Evolutionary conservation across 441 rosid species (phyloP), one percentile per base, ranked within the genome.

Genomic region (Bruguiera hainesii): DNA sequence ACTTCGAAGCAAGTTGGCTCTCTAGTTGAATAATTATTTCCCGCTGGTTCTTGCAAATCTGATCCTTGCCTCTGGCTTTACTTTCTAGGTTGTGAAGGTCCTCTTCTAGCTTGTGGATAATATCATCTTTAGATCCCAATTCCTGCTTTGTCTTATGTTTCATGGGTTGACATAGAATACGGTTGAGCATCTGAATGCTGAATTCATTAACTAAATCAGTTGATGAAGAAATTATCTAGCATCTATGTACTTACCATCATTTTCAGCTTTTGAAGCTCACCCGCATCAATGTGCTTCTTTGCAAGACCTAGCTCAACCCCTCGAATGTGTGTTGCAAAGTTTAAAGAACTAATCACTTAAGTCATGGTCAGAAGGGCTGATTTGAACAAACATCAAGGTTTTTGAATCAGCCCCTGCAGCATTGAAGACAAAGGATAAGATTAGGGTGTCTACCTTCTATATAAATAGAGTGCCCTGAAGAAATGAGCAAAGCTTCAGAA

Each of bases 71-170:
- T 82, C 79, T 89, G 51, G 83, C 84, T 77, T 84, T 89, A 61
- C 71, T 75, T 60, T 91, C 96, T 59, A 89, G 69, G 76, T 69
- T 85, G 55, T 80, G 89, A 59, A 86, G 70, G 71, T 78, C 78
- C 73, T 87, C 94, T 76, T 91, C 94, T 39, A 89, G 75, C 79
- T 81, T 91, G 78, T 71, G 75, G 72, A 87, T 48, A 15, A 82
- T 63, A 60, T 89, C 96, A 67, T 91, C 94, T 79, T 89, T 91
- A 20, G 79, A 82, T 75, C 85, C 80, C 63, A 73, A 71, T 61
- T 91, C 97, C 63, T 85, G 96, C 76, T 82, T 83, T 66, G 84
- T 91, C 58, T 91, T 96, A 75, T 87, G 85, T 96, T 91, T 75
- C 50, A 67, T 29, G 33, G 48, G 26, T 63, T 39, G 67, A 26